Evolutionary conservation across 192 early-diverging fungal species (phyloP).

Genomic region (Geranomyces michiganensis): DNA sequence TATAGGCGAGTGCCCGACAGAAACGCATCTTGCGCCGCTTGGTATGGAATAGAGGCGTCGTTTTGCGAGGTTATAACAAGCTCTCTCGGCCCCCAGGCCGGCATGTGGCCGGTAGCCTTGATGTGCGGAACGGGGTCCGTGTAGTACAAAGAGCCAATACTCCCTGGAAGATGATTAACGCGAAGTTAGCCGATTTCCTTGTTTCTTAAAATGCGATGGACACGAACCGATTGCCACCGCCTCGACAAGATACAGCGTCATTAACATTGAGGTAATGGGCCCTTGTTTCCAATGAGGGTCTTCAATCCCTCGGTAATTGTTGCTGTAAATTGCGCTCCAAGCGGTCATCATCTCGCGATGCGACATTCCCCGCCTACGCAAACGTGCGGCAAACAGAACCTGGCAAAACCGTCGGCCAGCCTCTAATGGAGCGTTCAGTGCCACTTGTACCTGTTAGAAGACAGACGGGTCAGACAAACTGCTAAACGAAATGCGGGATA

Average conservation of each 20-base stretch:
- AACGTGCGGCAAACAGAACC: neutral
- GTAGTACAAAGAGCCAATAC: conserved; percentile 2
- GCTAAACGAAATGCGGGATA: no score
- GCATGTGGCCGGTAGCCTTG: conserved; percentile 1
- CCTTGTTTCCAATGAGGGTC: neutral
- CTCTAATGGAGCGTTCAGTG: neutral
- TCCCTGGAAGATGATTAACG: neutral
- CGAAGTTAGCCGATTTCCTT: no score
- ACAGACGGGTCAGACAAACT: neutral
- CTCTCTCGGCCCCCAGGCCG: neutral
- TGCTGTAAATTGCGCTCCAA: conserved; percentile 2
- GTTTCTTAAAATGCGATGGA: no score
- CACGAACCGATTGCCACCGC: neutral
- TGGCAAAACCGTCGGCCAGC: neutral
- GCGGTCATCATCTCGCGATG: conserved; percentile 1
- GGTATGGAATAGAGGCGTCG: neutral
- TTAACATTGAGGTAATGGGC: neutral
- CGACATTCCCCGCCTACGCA: neutral
- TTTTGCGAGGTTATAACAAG: neutral
- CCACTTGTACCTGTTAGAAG: neutral
- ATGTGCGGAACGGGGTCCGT: neutral
- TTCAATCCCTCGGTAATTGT: neutral
- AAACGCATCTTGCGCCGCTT: neutral
- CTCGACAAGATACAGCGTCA: neutral
- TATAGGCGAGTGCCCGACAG: neutral